Evolutionary conservation across 2,329 filamentous ascomycete genomes (phyloP), one percentile per base, ranked within the genome.

Genomic region (Cladosporium oxysporum): DNA sequence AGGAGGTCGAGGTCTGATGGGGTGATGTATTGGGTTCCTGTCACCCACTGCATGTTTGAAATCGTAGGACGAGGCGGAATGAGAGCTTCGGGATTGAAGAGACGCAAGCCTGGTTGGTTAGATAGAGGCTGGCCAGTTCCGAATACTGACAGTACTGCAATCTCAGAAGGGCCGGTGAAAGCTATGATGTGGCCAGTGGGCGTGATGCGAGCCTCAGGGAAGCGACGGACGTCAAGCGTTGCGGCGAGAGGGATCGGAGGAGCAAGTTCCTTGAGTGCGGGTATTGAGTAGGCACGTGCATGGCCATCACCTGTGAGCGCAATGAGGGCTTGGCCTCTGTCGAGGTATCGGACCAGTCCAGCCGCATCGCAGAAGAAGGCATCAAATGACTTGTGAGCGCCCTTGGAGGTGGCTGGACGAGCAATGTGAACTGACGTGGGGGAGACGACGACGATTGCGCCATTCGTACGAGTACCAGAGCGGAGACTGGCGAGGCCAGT

Each of bases 11-110:
- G 88, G 73, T 99, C 95, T 1, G 89, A 84, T 0, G 92, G 90
- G 1, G 92, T 92, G 55, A 99, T 86, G 72, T 96, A 91, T 78
- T 59, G 57, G 1, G 94, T 98, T 4, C 95, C 95, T 0, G 93
- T 91, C 62, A 99, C 92, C 95, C 95, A 99, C 79, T 98, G 93
- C 44, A 99, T 79, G 73, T 96, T 97, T 23, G 91, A 96, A 67
- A 99, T 99, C 0, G 93, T 97, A 0, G 95, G 95, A 2, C 95
- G 88, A 14, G 92, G 85, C 1, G 93, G 94, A 26, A 91, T 85
- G 18, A 85, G 75, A 0, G 91, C 85, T 66, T 91, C 84, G 0
- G 91, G 88, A 75, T 98, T 97, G 78, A 91, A 87, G 3, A 99
- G 83, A 8, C 83, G 87, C n/a, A 87, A 80, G 18, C 81, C 80